A percentile compares a stretch with the other conserved stretches of the same genome.
phyloP scores from a whole-genome alignment of 2,329 filamentous ascomycete species.

The Parastagonospora nodorum region DNA sequence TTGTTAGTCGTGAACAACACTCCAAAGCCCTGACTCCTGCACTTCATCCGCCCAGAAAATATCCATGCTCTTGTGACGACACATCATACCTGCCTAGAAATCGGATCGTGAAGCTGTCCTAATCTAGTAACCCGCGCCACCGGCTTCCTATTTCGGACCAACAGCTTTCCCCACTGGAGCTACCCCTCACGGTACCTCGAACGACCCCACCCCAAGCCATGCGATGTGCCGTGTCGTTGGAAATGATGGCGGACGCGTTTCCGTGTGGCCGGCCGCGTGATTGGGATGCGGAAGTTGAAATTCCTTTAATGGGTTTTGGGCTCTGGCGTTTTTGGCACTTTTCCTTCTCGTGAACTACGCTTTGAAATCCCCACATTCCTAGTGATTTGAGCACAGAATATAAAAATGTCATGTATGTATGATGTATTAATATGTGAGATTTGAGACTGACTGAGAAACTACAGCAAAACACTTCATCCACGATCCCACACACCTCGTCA shows the following conservation, averaged over 20 bases:
- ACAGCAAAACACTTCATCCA: constrained; percentile 85
- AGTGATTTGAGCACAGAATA: background rate
- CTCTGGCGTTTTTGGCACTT: background rate
- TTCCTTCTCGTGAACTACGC: no score
- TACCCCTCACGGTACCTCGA: constrained; percentile 1
- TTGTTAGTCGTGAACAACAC: no score
- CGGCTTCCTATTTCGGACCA: background rate
- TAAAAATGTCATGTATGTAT: constrained; percentile 5
- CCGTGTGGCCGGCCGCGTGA: background rate
- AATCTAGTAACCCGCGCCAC: background rate
- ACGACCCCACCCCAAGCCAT: constrained; percentile 3
- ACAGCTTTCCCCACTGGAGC: background rate
- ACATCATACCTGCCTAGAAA: no score
- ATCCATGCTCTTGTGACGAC: no score
- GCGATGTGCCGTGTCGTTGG: background rate
- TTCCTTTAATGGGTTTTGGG: background rate
- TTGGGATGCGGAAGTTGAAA: background rate
- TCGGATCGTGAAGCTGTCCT: no score
- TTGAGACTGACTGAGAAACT: background rate
- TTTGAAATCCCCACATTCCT: background rate
- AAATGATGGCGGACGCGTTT: background rate
- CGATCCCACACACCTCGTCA: constrained; percentile 78
- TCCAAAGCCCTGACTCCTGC: no score
- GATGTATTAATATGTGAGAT: background rate
- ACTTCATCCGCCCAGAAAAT: no score